These are phyloP conservation scores for Vararia minispora DNA, from an alignment of 768 basidiomycete genomes.

Conservation along the genomic window DNA sequence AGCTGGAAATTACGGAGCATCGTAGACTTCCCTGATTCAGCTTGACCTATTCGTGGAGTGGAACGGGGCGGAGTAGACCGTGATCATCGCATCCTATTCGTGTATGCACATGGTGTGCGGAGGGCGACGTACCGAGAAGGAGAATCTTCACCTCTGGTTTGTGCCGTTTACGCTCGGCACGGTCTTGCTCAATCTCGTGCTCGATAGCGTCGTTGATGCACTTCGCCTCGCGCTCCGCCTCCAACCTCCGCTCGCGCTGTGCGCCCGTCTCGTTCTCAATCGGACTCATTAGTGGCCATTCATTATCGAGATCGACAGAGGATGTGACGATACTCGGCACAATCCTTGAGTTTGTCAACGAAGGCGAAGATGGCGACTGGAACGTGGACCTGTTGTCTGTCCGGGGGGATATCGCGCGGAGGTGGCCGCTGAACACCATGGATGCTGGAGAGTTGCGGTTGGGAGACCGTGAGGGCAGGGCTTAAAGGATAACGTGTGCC, in stretches of 20 bases:
- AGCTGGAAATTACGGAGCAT: constrained; percentile 58
- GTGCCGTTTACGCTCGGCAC: constrained; percentile 28
- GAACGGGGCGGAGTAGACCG: not conserved
- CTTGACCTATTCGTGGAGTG: constrained; percentile 33
- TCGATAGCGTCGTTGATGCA: constrained; percentile 44
- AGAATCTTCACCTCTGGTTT: constrained; percentile 36
- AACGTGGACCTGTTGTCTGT: not conserved
- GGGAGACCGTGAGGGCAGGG: too few species aligned
- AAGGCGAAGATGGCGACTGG: not conserved
- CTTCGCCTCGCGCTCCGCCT: constrained; percentile 38
- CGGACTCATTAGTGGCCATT: constrained; percentile 24
- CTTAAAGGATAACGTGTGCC: too few species aligned
- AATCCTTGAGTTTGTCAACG: not conserved
- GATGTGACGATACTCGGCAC: not conserved
- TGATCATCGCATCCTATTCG: not conserved
- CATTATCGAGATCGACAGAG: constrained; percentile 7
- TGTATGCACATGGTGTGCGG: not conserved
- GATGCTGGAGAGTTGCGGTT: too few species aligned
- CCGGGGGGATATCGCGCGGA: not conserved
- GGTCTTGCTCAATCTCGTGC: constrained; percentile 34
- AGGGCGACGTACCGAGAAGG: constrained; percentile 36
- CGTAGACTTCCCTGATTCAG: constrained; percentile 60
- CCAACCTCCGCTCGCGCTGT: constrained; percentile 28
- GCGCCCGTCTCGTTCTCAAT: constrained; percentile 29
- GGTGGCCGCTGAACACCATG: not conserved